Conservation (phyloP, 768 basidiomycete genomes). For the Cyclocybe aegerita region DNA sequence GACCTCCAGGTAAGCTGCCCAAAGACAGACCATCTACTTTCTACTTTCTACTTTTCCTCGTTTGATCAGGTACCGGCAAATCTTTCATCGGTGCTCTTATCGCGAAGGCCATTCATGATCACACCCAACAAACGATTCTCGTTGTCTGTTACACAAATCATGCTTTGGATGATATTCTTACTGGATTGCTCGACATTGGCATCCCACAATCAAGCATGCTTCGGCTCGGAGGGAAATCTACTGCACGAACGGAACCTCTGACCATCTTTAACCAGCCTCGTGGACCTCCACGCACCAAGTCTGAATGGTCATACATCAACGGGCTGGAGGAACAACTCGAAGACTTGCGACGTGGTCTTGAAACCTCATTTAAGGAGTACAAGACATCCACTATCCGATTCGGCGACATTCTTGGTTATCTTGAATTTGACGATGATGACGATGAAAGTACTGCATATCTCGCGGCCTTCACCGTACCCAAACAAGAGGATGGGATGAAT, state of each 20-base stretch:
- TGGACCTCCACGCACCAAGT: slow-evolving; percentile 13
- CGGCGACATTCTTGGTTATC: slow-evolving; percentile 35
- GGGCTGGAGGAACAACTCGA: slow-evolving; percentile 22
- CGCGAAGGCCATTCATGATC: slow-evolving; percentile 56
- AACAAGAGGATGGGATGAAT: slow-evolving; percentile 38
- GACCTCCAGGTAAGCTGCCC: slow-evolving; percentile 56
- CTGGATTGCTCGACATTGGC: slow-evolving; percentile 56
- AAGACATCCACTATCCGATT: slow-evolving; percentile 9
- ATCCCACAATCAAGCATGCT: slow-evolving; percentile 49
- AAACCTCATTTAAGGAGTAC: too few relatives aligned
- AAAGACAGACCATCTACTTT: too few relatives aligned
- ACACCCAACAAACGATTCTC: slow-evolving; percentile 46
- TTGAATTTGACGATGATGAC: slow-evolving; percentile 56
- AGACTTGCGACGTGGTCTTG: too few relatives aligned
- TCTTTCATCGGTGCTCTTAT: slow-evolving; percentile 68
- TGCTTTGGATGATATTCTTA: slow-evolving; percentile 66
- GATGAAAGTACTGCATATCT: slow-evolving; percentile 30
- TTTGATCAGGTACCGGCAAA: slow-evolving; percentile 70
- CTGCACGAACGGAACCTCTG: slow-evolving; percentile 40
- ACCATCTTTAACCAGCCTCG: slow-evolving; percentile 37
- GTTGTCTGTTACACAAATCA: slow-evolving; percentile 74
- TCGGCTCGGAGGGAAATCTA: slow-evolving; percentile 56
- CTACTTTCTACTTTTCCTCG: too few relatives aligned
- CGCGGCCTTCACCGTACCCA: slow-evolving; percentile 45
- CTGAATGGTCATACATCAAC: slow-evolving; percentile 41